A percentile compares a stretch with the other conserved stretches of the same genome.
phyloP scores from a whole-genome alignment of 1,139 yeast species.

The Yamadazyma atlantica region DNA sequence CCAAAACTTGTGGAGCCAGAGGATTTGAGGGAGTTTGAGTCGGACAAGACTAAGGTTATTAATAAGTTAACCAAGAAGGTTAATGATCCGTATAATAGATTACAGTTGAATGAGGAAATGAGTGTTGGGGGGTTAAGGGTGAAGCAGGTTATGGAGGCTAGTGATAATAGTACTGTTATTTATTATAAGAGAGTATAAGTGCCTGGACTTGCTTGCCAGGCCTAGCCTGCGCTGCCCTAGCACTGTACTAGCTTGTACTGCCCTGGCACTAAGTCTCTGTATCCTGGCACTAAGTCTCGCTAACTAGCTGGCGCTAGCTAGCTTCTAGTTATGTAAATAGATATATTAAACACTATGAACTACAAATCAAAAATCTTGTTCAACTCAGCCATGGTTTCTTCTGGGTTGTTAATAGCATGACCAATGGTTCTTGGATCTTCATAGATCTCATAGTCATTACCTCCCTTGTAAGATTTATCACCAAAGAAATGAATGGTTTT shows the following conservation, averaged over 20 bases:
- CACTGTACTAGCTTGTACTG: no score
- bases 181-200: constrained; percentile 42
- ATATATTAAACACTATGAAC: no score
- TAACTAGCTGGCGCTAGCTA: no score
- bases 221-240: no score
- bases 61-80: constrained; percentile 27
- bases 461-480: constrained; percentile 96
- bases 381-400: constrained; percentile 81
- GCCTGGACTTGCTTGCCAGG: no score
- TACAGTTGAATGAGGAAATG: constrained; percentile 40
- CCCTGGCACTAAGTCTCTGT: no score
- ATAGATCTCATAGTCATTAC: constrained; percentile 97
- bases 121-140: constrained; percentile 23
- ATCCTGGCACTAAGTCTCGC: no score
- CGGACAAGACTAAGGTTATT: constrained; percentile 10
- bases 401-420: constrained; percentile 87
- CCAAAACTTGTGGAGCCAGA: constrained; percentile 62
- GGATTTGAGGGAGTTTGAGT: constrained; percentile 22
- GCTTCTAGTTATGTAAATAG: no score
- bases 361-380: constrained; percentile 69
- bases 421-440: constrained; percentile 90
- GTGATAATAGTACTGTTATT: constrained; percentile 61
- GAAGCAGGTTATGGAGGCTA: constrained; percentile 63
- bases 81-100: constrained; percentile 41
- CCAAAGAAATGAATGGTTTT: constrained; percentile 94